phyloP scores from a whole-genome alignment of 148 eudicot genomes.

The Mesembryanthemum crystallinum region DNA sequence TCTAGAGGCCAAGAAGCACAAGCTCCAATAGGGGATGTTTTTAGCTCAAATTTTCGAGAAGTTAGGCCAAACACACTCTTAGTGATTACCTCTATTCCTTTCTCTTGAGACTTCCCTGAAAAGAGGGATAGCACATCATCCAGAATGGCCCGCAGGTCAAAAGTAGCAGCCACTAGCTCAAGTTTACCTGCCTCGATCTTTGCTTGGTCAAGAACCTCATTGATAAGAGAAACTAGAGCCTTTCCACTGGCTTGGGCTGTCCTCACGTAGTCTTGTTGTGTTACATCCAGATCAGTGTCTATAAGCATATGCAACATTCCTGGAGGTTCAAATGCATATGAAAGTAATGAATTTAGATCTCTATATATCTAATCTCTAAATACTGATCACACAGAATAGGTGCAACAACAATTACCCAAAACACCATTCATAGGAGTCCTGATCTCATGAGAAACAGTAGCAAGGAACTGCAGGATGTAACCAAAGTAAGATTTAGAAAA shows the following conservation, averaged over 20 bases:
- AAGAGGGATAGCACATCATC: constrained; percentile 91
- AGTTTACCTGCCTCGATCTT: constrained; percentile 93
- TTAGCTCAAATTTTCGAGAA: too few species aligned
- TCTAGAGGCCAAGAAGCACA: too few species aligned
- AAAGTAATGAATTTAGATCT: neutral
- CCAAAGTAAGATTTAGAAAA: constrained; percentile 12
- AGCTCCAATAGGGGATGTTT: too few species aligned
- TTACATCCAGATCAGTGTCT: constrained; percentile 86
- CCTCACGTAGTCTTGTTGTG: constrained; percentile 92
- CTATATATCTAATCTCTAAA: neutral
- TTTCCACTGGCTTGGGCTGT: constrained; percentile 96
- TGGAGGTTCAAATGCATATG: constrained; percentile 22
- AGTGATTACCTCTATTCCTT: constrained; percentile 80
- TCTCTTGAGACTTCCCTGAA: constrained; percentile 93
- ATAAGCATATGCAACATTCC: constrained; percentile 98
- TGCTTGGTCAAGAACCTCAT: constrained; percentile 98
- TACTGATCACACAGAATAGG: neutral
- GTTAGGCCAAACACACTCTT: constrained; percentile 4
- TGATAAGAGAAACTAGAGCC: constrained; percentile 90
- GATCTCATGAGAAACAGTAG: constrained; percentile 98
- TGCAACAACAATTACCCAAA: constrained; percentile 49
- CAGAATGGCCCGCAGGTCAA: constrained; percentile 74
- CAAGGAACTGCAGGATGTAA: constrained; percentile 69
- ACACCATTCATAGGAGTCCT: constrained; percentile 99
- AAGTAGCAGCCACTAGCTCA: constrained; percentile 82